phyloP scores from a whole-genome alignment of 176 grass and related monocot species.

The Musa schizocarpa region DNA sequence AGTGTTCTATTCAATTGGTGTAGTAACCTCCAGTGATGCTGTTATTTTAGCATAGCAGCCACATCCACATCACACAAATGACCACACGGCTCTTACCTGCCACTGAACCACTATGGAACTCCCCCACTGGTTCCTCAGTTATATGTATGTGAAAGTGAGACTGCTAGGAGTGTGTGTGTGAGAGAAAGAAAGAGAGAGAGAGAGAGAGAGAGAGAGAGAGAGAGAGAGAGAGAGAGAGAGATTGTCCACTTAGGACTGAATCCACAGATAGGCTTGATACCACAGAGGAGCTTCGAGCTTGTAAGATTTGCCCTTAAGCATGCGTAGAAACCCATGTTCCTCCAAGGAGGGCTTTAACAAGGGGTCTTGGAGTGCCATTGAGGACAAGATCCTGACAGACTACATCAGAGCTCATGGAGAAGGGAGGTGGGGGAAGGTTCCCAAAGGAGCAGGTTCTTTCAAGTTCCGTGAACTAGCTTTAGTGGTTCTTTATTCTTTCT shows the following conservation, averaged over 20 bases:
- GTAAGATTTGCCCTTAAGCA: not conserved
- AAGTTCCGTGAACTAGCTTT: not conserved
- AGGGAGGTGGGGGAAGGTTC: not conserved
- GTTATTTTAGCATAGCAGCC: not conserved
- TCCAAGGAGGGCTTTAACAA: constrained; percentile 12
- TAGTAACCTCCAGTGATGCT: not conserved
- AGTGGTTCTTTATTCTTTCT: too few relatives aligned
- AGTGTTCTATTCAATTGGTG: not conserved
- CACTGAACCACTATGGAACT: not conserved
- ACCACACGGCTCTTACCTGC: too few relatives aligned
- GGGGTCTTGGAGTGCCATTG: not conserved
- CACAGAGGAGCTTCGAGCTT: not conserved
- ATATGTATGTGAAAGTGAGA: not conserved
- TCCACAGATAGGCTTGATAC: not conserved
- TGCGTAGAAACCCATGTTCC: not conserved
- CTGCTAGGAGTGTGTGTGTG: too few relatives aligned
- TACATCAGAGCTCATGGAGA: not conserved
- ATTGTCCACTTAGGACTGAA: not conserved
- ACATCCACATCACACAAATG: not conserved
- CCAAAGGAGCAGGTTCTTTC: not conserved
- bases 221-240: not conserved
- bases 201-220: too few relatives aligned
- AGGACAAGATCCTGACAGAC: constrained; percentile 1
- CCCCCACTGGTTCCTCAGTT: not conserved
- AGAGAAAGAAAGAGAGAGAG: too few relatives aligned